These are phyloP conservation scores for Aspergillus kassunensis DNA, from an alignment of 495 filamentous ascomycete species.

Conservation along the genomic window DNA sequence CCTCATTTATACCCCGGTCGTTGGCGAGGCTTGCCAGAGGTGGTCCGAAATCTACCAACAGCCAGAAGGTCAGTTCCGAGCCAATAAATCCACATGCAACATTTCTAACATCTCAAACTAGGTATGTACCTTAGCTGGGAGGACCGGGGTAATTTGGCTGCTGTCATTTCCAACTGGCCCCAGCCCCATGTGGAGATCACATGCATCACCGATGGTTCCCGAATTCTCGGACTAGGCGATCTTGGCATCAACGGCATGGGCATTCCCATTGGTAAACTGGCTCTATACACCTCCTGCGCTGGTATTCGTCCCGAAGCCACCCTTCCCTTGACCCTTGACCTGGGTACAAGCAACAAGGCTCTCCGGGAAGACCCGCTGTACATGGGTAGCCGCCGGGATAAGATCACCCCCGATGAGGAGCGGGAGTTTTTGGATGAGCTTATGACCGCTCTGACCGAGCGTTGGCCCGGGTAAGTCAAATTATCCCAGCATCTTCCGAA, in stretches of 20 bases:
- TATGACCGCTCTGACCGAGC: conserved; percentile 85
- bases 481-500: conserved; percentile 16
- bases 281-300: conserved; percentile 92
- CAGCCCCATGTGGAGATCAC: conserved; percentile 86
- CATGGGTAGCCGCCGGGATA: conserved; percentile 80
- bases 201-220: conserved; percentile 93
- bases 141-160: conserved; percentile 76
- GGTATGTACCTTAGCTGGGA: conserved; percentile 87
- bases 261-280: conserved; percentile 93
- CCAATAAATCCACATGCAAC: conserved; percentile 13
- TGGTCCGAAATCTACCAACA: conserved; percentile 96
- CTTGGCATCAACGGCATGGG: conserved; percentile 97
- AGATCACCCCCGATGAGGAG: conserved; percentile 75
- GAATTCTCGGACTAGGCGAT: conserved; percentile 93
- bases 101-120: conserved; percentile 29
- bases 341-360: conserved; percentile 85
- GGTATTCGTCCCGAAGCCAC: conserved; percentile 92
- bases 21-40: conserved; percentile 91
- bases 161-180: conserved; percentile 87
- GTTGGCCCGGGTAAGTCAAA: conserved; percentile 67
- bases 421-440: conserved; percentile 95
- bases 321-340: conserved; percentile 85
- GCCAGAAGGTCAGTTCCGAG: conserved; percentile 65
- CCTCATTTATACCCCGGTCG: conserved; percentile 94
- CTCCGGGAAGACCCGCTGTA: conserved; percentile 91